These are phyloP conservation scores for Pseudonitzschia multiseries DNA, from an alignment of 108 stramenopile species.

Conservation along the genomic window DNA sequence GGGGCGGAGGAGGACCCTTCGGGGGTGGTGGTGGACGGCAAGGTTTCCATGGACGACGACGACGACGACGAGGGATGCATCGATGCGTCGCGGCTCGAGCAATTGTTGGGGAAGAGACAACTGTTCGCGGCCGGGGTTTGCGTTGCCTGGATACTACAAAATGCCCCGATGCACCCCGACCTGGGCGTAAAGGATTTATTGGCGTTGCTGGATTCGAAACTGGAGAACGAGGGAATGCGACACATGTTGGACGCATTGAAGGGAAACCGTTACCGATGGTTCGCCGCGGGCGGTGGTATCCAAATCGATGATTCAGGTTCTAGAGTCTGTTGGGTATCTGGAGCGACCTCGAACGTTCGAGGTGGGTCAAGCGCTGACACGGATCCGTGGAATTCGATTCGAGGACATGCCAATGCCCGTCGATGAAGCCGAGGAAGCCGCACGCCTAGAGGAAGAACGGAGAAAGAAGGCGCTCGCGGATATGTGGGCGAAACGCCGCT, in stretches of 20 bases:
- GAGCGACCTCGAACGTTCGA: conserved; percentile 76
- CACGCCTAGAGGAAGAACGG: conserved; percentile 41
- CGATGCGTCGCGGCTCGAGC: conserved; percentile 82
- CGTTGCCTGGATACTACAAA: conserved; percentile 63
- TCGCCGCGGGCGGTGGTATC: not conserved
- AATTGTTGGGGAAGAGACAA: conserved; percentile 76
- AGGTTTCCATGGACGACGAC: no score
- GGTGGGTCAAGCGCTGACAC: conserved; percentile 77
- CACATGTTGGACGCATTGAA: conserved; percentile 23
- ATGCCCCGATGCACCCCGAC: conserved; percentile 43
- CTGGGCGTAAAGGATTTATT: conserved; percentile 58
- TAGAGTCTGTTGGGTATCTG: conserved; percentile 60
- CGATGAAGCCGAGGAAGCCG: conserved; percentile 46
- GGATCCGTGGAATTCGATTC: conserved; percentile 71
- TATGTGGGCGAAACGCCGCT: conserved; percentile 57
- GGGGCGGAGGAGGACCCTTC: no score
- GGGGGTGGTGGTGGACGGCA: no score
- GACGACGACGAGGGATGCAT: conserved; percentile 78
- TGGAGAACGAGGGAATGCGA: conserved; percentile 56
- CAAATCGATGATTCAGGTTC: conserved; percentile 35
- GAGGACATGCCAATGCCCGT: conserved; percentile 60
- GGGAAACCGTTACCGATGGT: not conserved
- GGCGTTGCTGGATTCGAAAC: conserved; percentile 44
- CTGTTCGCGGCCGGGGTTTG: conserved; percentile 82
- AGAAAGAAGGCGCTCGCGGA: conserved; percentile 65